Conservation (phyloP, 257 asterid genomes). For the Mentha longifolia region DNA sequence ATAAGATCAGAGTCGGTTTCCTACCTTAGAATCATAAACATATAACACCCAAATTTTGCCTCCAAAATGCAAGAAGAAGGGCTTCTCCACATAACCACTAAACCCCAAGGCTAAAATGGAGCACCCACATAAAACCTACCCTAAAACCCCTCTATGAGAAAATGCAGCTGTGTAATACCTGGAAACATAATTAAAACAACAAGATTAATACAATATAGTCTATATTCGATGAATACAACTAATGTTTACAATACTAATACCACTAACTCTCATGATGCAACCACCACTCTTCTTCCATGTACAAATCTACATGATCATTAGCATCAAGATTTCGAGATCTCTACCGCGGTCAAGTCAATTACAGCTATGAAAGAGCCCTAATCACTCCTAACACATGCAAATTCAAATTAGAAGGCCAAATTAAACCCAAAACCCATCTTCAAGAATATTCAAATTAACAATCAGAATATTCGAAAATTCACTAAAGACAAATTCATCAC, state of each 20-base stretch:
- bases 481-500: background rate
- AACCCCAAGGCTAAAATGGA: conserved; percentile 17
- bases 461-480: conserved; percentile 14
- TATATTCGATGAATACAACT: background rate
- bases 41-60: conserved; percentile 19
- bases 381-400: background rate
- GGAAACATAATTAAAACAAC: conserved; percentile 22
- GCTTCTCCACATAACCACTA: conserved; percentile 28
- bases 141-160: conserved; percentile 2
- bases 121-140: conserved; percentile 26
- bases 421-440: conserved; percentile 11
- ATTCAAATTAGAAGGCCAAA: conserved; percentile 12
- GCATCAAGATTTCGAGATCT: conserved; percentile 37
- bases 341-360: conserved; percentile 27
- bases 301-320: conserved; percentile 17
- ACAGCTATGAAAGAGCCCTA: conserved; percentile 2
- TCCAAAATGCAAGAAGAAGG: conserved; percentile 41
- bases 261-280: conserved; percentile 28
- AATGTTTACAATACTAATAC: conserved; percentile 16
- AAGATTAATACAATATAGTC: background rate
- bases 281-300: conserved; percentile 29
- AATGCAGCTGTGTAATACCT: conserved; percentile 38
- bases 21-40: too few species aligned
- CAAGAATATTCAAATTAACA: conserved; percentile 28
- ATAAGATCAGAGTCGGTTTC: too few species aligned